A percentile compares a stretch with the other conserved stretches of the same genome.
Conservation (phyloP, 495 filamentous ascomycete genomes). For the Hyaloscypha bicolor region DNA sequence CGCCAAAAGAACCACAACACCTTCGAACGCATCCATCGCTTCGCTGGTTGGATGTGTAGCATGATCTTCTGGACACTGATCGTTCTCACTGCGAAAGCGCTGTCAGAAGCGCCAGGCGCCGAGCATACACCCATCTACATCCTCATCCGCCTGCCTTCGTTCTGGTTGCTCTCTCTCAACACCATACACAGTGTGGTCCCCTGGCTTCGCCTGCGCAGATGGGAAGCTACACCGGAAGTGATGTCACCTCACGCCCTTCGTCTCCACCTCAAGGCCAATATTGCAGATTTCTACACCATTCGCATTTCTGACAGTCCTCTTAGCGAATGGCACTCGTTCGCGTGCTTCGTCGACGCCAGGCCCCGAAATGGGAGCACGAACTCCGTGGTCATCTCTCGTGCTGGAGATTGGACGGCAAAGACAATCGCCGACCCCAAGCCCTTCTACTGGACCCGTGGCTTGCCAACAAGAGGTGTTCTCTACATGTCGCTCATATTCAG, state of each 20-base stretch:
- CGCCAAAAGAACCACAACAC: constrained; percentile 59
- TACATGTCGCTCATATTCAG: constrained; percentile 70
- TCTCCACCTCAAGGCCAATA: constrained; percentile 63
- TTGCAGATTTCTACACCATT: constrained; percentile 56
- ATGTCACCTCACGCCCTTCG: constrained; percentile 65
- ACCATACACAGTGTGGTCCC: constrained; percentile 64
- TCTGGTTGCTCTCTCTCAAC: constrained; percentile 67
- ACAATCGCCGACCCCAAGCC: constrained; percentile 63
- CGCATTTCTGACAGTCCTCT: constrained; percentile 59
- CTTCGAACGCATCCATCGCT: constrained; percentile 70
- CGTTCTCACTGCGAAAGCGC: constrained; percentile 35
- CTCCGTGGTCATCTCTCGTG: constrained; percentile 74
- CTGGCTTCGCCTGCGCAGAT: constrained; percentile 66
- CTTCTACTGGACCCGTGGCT: constrained; percentile 56
- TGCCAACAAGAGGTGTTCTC: constrained; percentile 66
- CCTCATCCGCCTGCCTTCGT: constrained; percentile 58
- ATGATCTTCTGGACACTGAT: constrained; percentile 58
- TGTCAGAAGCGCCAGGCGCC: no score
- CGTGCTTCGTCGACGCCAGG: constrained; percentile 62
- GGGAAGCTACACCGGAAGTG: constrained; percentile 59
- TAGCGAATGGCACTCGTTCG: constrained; percentile 80
- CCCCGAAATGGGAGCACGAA: constrained; percentile 52
- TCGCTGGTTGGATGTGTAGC: constrained; percentile 64
- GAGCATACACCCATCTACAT: constrained; percentile 31
- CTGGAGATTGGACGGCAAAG: constrained; percentile 80